Evolutionary conservation across 2,329 filamentous ascomycete species (phyloP).

Genomic region (Metarhizium humberi): DNA sequence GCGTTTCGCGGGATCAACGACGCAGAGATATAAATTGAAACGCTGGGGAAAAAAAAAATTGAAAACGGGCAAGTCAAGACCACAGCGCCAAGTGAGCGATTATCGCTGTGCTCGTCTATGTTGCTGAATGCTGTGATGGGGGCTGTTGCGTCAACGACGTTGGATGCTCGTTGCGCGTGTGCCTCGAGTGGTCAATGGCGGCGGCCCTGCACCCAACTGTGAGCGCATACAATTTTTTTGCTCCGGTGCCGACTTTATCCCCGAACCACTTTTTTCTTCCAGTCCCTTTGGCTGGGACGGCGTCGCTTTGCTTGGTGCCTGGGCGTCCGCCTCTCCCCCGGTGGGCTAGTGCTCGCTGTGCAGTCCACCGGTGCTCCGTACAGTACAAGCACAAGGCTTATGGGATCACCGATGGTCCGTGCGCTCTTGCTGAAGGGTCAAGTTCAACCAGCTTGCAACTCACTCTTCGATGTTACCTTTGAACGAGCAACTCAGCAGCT

Average conservation of each 20-base stretch:
- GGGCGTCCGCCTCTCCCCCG: not conserved
- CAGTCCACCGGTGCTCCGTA: too few relatives aligned
- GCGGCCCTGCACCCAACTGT: not conserved
- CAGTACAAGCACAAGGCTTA: not conserved
- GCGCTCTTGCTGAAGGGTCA: too few relatives aligned
- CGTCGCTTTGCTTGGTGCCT: not conserved
- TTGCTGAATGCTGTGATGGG: not conserved
- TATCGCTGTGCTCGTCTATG: constrained; percentile 1
- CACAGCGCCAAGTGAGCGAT: not conserved
- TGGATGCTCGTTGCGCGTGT: too few relatives aligned
- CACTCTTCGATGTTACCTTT: too few relatives aligned
- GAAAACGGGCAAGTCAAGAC: not conserved
- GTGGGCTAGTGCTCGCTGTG: too few relatives aligned
- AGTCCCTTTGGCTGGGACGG: too few relatives aligned
- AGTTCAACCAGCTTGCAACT: too few relatives aligned
- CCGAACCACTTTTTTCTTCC: not conserved
- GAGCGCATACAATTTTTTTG: not conserved
- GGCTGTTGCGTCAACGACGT: not conserved
- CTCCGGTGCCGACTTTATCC: constrained; percentile 3
- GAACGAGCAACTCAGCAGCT: too few relatives aligned
- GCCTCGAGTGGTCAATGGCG: not conserved
- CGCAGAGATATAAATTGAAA: not conserved
- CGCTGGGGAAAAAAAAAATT: not conserved
- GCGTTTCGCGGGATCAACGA: not conserved
- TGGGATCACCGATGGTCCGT: too few relatives aligned